Evolutionary conservation across 2,329 filamentous ascomycete species (phyloP), one percentile per base, ranked within the genome.

Genomic region (Pseudofabraea citricarpa): DNA sequence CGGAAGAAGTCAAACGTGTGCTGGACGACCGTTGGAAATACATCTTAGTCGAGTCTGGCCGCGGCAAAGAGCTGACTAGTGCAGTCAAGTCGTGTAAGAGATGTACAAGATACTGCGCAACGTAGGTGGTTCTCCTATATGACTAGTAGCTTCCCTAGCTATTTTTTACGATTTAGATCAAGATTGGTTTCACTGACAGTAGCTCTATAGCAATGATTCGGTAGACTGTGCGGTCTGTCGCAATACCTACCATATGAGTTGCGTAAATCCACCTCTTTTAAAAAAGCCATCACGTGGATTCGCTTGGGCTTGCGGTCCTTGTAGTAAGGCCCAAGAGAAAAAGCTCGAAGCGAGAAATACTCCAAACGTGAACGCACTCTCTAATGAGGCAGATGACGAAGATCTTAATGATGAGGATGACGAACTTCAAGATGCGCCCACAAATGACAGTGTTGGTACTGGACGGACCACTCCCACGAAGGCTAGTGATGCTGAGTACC

Each of bases 201-300:
- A 33, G 41, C 29, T 20, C 13, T 38, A n/a, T 29, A 94, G 88
- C 59, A 85, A 87, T 63, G 89, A 97, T 68, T 97, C 93, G 29
- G 93, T 97, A 19, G 91, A 97, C 64, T 98, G 93, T 65, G 93
- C 91, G 35, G 90, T 96, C 43, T 98, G 93, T 66, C 80, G 84
- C 61, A 84, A 90, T 64, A 97, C 91, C 12, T 98, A 96, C 68
- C 93, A 98, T 70, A 97, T 98, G 91, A 88, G 90, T 59, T 98
- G 93, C 64, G 93, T 98, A 44, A 85, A 86, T 48, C 93, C 93
- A 31, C 89, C 90, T 27, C 67, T 98, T 50, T 76, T 90, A 41
- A 98, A 96, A 66, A 98, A 98, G 66, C 93, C 93, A 16, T 95
- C 91, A 36, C 85, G 93, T 65, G 93, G 93, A 29, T 98, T 98